phyloP scores from a whole-genome alignment of 371 early-diverging fungal genomes.

The Globomyces sp. region DNA sequence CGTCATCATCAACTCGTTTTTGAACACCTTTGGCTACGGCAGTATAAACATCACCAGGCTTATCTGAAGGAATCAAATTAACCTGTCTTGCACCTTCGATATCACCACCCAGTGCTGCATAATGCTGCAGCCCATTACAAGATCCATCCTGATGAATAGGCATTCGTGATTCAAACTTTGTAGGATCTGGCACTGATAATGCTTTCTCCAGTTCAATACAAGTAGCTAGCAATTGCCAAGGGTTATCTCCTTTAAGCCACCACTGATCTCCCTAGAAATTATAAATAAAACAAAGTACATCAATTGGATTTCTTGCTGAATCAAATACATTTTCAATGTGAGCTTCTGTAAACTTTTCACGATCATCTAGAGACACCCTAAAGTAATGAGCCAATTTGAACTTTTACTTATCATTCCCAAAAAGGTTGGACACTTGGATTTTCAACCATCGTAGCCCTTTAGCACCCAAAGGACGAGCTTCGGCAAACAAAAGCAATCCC shows the following conservation, averaged over 20 bases:
- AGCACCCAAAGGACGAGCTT: constrained; percentile 81
- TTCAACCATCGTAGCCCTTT: constrained; percentile 90
- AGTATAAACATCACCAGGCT: constrained; percentile 93
- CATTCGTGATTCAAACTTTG: constrained; percentile 65
- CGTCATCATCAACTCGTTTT: constrained; percentile 63
- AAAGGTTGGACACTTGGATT: constrained; percentile 93
- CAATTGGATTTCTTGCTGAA: constrained; percentile 59
- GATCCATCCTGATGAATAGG: constrained; percentile 99
- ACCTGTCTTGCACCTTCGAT: constrained; percentile 87
- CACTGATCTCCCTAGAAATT: constrained; percentile 65
- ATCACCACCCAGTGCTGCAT: constrained; percentile 97
- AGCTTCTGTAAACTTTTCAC: constrained; percentile 71
- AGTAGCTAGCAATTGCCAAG: constrained; percentile 93
- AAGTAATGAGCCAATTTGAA: background rate
- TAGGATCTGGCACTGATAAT: constrained; percentile 68
- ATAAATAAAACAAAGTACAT: constrained; percentile 17
- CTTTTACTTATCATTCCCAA: constrained; percentile 83
- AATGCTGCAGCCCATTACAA: constrained; percentile 98
- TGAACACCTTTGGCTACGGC: constrained; percentile 82
- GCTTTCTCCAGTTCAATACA: constrained; percentile 86
- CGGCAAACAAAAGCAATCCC: constrained; percentile 82
- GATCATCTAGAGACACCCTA: constrained; percentile 73
- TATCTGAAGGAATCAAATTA: constrained; percentile 81
- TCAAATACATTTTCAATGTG: constrained; percentile 76
- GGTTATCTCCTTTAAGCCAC: constrained; percentile 92